Conservation (phyloP, 1,139 yeast genomes). For the Starmera stellimalicola region DNA sequence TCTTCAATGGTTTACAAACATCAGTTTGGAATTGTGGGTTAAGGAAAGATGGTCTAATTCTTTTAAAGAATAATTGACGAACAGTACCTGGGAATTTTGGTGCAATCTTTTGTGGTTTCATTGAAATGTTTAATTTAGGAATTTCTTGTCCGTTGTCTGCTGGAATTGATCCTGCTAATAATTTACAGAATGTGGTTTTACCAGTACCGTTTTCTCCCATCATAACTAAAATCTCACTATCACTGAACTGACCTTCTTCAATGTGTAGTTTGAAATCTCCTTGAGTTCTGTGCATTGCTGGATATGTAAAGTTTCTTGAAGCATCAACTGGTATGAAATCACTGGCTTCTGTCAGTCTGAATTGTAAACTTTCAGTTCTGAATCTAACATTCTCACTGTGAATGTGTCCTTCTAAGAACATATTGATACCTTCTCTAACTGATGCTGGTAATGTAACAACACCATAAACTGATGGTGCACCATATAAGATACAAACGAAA, state of each 20-base stretch:
- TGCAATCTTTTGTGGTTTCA: constrained; percentile 98
- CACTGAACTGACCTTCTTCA: constrained; percentile 84
- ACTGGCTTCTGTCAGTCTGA: constrained; percentile 87
- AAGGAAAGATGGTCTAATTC: constrained; percentile 87
- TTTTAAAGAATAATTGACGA: constrained; percentile 92
- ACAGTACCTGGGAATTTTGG: constrained; percentile 98
- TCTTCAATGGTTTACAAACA: constrained; percentile 87
- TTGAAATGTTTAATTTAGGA: constrained; percentile 84
- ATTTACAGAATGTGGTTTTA: constrained; percentile 92
- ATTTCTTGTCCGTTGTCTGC: constrained; percentile 74
- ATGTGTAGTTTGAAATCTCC: constrained; percentile 87
- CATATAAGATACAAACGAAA: constrained; percentile 90
- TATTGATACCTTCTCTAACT: constrained; percentile 97
- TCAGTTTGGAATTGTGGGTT: constrained; percentile 98
- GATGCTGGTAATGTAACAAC: constrained; percentile 93
- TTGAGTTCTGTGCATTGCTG: constrained; percentile 79
- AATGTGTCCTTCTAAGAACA: constrained; percentile 94
- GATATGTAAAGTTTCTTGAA: constrained; percentile 69
- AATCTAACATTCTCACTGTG: constrained; percentile 95
- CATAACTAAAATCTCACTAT: constrained; percentile 95
- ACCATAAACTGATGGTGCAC: constrained; percentile 97
- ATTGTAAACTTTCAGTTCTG: constrained; percentile 91
- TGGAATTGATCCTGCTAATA: constrained; percentile 84
- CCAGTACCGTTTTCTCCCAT: constrained; percentile 99
- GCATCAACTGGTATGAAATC: constrained; percentile 73